Base-by-base conservation (phyloP, 805 yeast species). In the Wickerhamomyces alni region DNA sequence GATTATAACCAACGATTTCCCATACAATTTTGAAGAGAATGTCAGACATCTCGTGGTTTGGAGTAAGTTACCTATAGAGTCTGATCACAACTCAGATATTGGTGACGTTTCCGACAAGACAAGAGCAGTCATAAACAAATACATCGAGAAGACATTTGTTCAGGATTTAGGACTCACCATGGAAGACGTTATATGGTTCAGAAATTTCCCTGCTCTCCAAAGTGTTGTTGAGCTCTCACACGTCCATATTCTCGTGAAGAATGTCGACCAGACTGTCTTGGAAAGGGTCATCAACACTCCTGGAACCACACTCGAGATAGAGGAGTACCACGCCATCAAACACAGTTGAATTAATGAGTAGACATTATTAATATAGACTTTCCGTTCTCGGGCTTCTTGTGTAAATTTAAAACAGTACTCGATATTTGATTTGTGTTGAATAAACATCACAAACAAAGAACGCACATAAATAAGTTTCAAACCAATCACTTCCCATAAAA, bases 161-260 rank as follows among this genome's bases (percentile, higher is more conserved):
- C 54, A 66, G 13, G 53, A 59, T 30, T 54, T 72, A 17, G 70
- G 65, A 12, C 47, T 73, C 17, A 51, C 55, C 4, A 44, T 62
- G 35, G 66, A 65, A 7, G 61, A 76, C 37, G 54, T 78, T 29
- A 51, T 67, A 4, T 82, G 88, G 88, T 82, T 81, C 57, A 69
- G 80, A 46, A 82, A 82, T 54, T 80, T 84, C 77, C 68, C 75
- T 9, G 65, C 70, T 9, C 58, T 82, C 33, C 89, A 82, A 54
- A 78, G 85, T 52, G 77, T 82, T 5, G 70, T 66, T 48, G 63
- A 72, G n/a, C 65, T 82, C 26, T 79, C 86, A 29, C 89, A 82
- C 53, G 58, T 81, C 19, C 89, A 82, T 57, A 75, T 81, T 6
- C 52, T 81, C 17, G 47, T 81, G 17, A 68, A 62, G 35, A 72